Evolutionary conservation across 768 basidiomycete genomes (phyloP).

Genomic region (Russula emetica): DNA sequence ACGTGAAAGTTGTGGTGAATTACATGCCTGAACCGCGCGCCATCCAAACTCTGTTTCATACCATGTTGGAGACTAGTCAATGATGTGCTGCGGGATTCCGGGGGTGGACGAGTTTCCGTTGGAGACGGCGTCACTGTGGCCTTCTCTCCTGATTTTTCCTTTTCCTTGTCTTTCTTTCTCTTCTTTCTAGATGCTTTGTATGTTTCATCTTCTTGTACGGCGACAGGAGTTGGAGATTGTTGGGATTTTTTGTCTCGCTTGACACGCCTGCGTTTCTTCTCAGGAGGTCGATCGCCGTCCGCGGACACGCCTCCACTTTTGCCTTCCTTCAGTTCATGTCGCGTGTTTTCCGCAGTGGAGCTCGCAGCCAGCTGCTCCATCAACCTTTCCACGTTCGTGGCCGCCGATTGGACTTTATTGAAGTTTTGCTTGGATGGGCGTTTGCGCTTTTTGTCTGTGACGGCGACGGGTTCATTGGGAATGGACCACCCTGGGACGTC

Average conservation of each 20-base stretch:
- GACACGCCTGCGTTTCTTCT: slow-evolving; percentile 6
- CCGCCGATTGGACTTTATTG: slow-evolving; percentile 37
- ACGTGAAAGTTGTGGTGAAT: not conserved
- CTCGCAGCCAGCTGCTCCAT: slow-evolving; percentile 44
- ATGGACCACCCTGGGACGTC: slow-evolving; percentile 69
- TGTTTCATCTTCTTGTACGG: not conserved
- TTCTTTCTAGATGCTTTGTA: not conserved
- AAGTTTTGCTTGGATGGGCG: slow-evolving; percentile 41
- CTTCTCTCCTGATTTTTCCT: slow-evolving; percentile 1
- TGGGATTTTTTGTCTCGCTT: slow-evolving; percentile 2
- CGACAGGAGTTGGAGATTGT: slow-evolving; percentile 1
- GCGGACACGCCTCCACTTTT: not conserved
- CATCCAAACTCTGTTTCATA: slow-evolving; percentile 77
- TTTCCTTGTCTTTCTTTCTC: slow-evolving; percentile 10
- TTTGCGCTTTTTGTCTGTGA: slow-evolving; percentile 45
- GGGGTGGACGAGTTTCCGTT: slow-evolving; percentile 1
- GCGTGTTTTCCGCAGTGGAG: slow-evolving; percentile 25
- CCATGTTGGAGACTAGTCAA: slow-evolving; percentile 71
- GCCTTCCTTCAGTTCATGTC: not conserved
- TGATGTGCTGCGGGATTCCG: slow-evolving; percentile 23
- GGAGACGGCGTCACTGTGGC: not conserved
- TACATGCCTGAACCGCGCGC: slow-evolving; percentile 79
- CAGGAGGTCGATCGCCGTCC: not conserved
- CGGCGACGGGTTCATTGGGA: slow-evolving; percentile 37
- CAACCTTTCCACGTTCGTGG: slow-evolving; percentile 58